Percentiles rank a stretch among this genome's conserved stretches.
phyloP scores from a whole-genome alignment of 2,329 filamentous ascomycete genomes.

The Nigrospora sphaerica region DNA sequence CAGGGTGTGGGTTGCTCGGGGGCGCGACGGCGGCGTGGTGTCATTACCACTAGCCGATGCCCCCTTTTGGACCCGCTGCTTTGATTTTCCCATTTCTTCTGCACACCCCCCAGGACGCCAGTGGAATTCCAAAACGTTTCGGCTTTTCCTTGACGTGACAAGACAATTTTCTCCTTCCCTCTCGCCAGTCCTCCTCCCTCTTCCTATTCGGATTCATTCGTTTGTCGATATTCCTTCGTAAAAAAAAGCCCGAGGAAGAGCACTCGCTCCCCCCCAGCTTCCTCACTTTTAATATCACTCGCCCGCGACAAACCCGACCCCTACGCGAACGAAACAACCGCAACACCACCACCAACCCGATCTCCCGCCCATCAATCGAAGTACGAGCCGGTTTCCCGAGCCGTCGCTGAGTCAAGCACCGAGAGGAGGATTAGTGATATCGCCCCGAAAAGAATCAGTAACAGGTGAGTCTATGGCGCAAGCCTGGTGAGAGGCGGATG shows the following conservation, averaged over 20 bases:
- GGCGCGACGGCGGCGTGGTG: too few relatives aligned
- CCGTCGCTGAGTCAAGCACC: too few relatives aligned
- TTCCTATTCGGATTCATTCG: conserved; percentile 28
- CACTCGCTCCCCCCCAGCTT: conserved; percentile 23
- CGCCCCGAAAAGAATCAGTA: too few relatives aligned
- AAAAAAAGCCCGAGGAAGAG: conserved; percentile 19
- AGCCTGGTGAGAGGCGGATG: too few relatives aligned
- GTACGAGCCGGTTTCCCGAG: not conserved
- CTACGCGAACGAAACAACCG: conserved; percentile 2
- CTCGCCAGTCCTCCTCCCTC: conserved; percentile 15
- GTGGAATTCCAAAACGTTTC: conserved; percentile 27
- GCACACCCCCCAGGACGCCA: not conserved
- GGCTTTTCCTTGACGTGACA: conserved; percentile 25
- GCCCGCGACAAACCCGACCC: conserved; percentile 5
- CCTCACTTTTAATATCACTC: conserved; percentile 24
- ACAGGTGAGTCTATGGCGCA: too few relatives aligned
- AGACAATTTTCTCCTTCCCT: conserved; percentile 18
- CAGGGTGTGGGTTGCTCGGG: too few relatives aligned
- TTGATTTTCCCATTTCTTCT: not conserved
- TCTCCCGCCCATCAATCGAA: not conserved
- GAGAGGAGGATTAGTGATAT: too few relatives aligned
- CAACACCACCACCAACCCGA: conserved; percentile 8
- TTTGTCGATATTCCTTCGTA: conserved; percentile 26
- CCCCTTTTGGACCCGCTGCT: conserved; percentile 1
- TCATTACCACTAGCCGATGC: not conserved